These are phyloP conservation scores for Torulaspora indica DNA, from an alignment of 805 yeast genomes.

Conservation along the genomic window DNA sequence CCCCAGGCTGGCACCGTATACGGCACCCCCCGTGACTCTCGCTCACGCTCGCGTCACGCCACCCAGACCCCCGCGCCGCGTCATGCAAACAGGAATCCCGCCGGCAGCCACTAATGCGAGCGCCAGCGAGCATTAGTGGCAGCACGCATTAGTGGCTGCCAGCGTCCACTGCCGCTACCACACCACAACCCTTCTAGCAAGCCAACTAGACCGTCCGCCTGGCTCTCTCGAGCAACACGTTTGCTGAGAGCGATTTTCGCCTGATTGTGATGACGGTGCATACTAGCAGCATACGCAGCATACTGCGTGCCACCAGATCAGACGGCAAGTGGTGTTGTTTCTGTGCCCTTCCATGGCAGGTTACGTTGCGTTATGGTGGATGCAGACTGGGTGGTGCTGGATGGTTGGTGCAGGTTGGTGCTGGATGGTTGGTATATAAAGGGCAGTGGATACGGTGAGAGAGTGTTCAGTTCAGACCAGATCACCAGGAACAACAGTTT, in stretches of 20 bases:
- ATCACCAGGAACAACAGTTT: slow-evolving; percentile 14
- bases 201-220: not conserved
- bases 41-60: too few relatives aligned
- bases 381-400: too few relatives aligned
- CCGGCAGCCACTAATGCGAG: not conserved
- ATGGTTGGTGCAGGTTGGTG: too few relatives aligned
- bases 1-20: too few relatives aligned
- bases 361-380: too few relatives aligned
- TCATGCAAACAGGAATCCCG: not conserved
- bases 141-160: not conserved
- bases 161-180: too few relatives aligned
- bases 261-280: not conserved
- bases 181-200: too few relatives aligned
- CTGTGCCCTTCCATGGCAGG: not conserved
- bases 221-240: not conserved
- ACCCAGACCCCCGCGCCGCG: too few relatives aligned
- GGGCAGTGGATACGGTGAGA: slow-evolving; percentile 2
- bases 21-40: too few relatives aligned
- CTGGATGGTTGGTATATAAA: slow-evolving; percentile 8
- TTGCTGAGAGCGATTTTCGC: not conserved
- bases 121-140: too few relatives aligned
- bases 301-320: not conserved
- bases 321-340: not conserved
- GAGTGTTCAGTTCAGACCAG: not conserved
- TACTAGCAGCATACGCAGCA: too few relatives aligned